These are phyloP conservation scores for Fusarium papillatum DNA, from an alignment of 2,329 filamentous ascomycete genomes.

Conservation along the genomic window DNA sequence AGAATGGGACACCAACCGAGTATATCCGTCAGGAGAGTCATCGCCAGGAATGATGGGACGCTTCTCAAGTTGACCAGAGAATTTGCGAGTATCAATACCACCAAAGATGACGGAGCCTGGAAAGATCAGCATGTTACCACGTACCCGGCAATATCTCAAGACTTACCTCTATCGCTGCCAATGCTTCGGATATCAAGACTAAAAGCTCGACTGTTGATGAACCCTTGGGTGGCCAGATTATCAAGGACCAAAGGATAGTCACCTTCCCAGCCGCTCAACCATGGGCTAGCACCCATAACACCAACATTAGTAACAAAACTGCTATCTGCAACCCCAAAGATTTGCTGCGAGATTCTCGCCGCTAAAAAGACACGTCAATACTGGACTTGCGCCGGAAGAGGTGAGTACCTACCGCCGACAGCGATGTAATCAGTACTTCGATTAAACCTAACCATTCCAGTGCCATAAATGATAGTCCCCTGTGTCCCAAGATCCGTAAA, in stretches of 20 bases:
- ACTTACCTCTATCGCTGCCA: conserved; percentile 42
- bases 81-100: conserved; percentile 70
- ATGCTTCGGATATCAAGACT: conserved; percentile 51
- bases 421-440: conserved; percentile 51
- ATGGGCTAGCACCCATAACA: conserved; percentile 53
- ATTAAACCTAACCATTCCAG: conserved; percentile 48
- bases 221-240: conserved; percentile 49
- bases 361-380: conserved; percentile 26
- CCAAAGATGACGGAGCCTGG: conserved; percentile 61
- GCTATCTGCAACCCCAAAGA: conserved; percentile 53
- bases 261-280: conserved; percentile 49
- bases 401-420: conserved; percentile 48
- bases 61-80: conserved; percentile 64
- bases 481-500: conserved; percentile 43
- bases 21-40: conserved; percentile 49
- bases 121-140: fast-evolving
- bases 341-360: conserved; percentile 48
- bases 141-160: fast-evolving
- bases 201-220: conserved; percentile 54
- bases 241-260: conserved; percentile 53
- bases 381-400: too few relatives aligned
- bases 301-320: conserved; percentile 47
- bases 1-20: conserved; percentile 36
- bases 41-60: conserved; percentile 67
- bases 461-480: conserved; percentile 48